Conservation (phyloP, 1,139 yeast genomes). For the Keqinozyma sinolaborantium region DNA sequence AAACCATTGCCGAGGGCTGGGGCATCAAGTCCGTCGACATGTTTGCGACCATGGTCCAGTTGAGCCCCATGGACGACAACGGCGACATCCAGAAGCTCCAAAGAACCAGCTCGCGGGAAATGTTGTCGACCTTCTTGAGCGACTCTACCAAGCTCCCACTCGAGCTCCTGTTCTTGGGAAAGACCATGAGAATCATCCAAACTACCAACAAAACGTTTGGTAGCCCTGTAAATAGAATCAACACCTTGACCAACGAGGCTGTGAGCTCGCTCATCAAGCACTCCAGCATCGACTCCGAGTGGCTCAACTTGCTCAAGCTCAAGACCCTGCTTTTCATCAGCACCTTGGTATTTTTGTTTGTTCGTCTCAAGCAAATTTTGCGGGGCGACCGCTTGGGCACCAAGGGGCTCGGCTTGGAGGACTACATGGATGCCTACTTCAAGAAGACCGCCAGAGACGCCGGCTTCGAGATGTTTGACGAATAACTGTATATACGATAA, state of each 20-base stretch:
- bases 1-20: slow-evolving; percentile 54
- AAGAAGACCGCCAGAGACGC: slow-evolving; percentile 36
- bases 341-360: slow-evolving; percentile 37
- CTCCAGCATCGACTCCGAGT: slow-evolving; percentile 16
- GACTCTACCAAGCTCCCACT: slow-evolving; percentile 68
- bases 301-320: slow-evolving; percentile 26
- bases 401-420: slow-evolving; percentile 43
- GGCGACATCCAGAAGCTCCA: too few species aligned
- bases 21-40: slow-evolving; percentile 69
- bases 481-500: too few species aligned
- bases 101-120: slow-evolving; percentile 18
- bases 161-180: slow-evolving; percentile 59
- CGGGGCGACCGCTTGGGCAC: slow-evolving; percentile 29
- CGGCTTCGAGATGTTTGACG: slow-evolving; percentile 28
- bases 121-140: slow-evolving; percentile 42
- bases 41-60: slow-evolving; percentile 56
- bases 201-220: slow-evolving; percentile 63
- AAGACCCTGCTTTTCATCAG: slow-evolving; percentile 38
- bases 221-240: slow-evolving; percentile 70
- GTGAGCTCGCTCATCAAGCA: slow-evolving; percentile 18
- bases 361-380: slow-evolving; percentile 38
- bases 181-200: slow-evolving; percentile 75
- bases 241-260: slow-evolving; percentile 58
- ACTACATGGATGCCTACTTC: slow-evolving; percentile 43
- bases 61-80: slow-evolving; percentile 38